Base-by-base conservation (phyloP, 1,284 basidiomycete species). In the Ceratobasidium sp. region DNA sequence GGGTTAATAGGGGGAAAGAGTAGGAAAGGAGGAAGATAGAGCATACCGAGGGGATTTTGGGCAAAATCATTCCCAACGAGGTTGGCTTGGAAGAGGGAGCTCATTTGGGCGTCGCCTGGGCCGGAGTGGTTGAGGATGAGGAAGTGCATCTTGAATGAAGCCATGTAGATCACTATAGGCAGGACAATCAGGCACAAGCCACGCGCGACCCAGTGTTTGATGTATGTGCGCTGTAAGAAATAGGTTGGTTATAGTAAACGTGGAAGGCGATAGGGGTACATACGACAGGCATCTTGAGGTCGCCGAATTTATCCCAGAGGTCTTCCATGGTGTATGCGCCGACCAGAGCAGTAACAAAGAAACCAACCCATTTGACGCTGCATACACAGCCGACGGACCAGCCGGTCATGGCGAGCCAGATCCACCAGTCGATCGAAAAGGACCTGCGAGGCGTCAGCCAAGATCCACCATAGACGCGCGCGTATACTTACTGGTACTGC, bases 91-190 rank as follows among this genome's bases (percentile, higher is more conserved):
- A 99, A 99, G 30, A 99, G 86, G 3, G 95, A 97, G 81, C 93
- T 95, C 97, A 99, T 99, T 81, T 99, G 97, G 0, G 96, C 92
- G 80, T 99, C 97, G 23, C 97, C 97, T 8, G 97, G 94, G 50
- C 97, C 97, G 3, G 94, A 93, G 75, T 95, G 93, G 82, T 94
- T 98, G 63, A 99, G 86, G 77, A 99, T 88, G 80, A 96, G 80
- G 84, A 99, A 98, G 82, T 99, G 98, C 14, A 98, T 84, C 83
- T 98, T 98, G 90, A 99, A 99, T 69, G 90, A 92, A 1, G 89
- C 83, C 88, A 98, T 93, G 84, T 98, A 99, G 77, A 98, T 94
- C 74, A 94, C 83, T 77, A 96, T 86, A 0, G 97, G 97, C 9
- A 98, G 81, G 75, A 98, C 80, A 78, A 99, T 98, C 57, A 99